Percentiles rank a stretch among this genome's conserved stretches.
These are phyloP conservation scores for Ogataea siamensis DNA, from an alignment of 805 yeast species.

Conservation along the genomic window DNA sequence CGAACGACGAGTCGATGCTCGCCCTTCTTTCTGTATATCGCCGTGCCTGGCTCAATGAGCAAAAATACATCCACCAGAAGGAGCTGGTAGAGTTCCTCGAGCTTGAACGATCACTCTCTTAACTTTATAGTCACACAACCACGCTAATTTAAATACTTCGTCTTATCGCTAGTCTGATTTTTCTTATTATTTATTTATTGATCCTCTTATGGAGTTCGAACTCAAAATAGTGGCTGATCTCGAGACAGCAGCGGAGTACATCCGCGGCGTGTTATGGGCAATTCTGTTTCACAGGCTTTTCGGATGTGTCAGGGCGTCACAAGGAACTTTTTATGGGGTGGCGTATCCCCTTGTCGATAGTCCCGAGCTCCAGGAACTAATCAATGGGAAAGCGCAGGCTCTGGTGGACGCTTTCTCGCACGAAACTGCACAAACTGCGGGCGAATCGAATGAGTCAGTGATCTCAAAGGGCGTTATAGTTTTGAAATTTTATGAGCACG, in stretches of 20 bases:
- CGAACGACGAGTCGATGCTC: neutral
- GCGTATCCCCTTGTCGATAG: conserved; percentile 52
- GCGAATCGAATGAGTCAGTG: conserved; percentile 13
- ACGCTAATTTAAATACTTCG: neutral
- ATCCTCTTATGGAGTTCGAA: conserved; percentile 26
- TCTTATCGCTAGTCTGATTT: neutral
- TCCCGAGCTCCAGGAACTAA: conserved; percentile 46
- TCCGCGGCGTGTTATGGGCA: conserved; percentile 61
- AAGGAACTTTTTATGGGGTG: conserved; percentile 51
- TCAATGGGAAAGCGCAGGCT: conserved; percentile 36
- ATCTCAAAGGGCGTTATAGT: conserved; percentile 35
- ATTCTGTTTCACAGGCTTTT: conserved; percentile 68
- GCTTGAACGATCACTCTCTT: conserved; percentile 19
- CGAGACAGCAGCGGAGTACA: conserved; percentile 51
- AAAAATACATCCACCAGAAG: conserved; percentile 13
- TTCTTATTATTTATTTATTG: conserved; percentile 6
- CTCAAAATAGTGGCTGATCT: conserved; percentile 50
- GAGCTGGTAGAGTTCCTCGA: conserved; percentile 23
- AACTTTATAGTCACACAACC: neutral
- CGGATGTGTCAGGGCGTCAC: conserved; percentile 60
- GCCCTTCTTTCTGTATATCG: conserved; percentile 7
- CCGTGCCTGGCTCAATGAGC: conserved; percentile 21
- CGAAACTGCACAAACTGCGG: conserved; percentile 6
- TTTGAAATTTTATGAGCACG: conserved; percentile 30
- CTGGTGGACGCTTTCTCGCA: conserved; percentile 30